A percentile compares a stretch with the other conserved stretches of the same genome.
Conservation (phyloP, 2,329 filamentous ascomycete species). For the Cephalotrichum gorgonifer region DNA sequence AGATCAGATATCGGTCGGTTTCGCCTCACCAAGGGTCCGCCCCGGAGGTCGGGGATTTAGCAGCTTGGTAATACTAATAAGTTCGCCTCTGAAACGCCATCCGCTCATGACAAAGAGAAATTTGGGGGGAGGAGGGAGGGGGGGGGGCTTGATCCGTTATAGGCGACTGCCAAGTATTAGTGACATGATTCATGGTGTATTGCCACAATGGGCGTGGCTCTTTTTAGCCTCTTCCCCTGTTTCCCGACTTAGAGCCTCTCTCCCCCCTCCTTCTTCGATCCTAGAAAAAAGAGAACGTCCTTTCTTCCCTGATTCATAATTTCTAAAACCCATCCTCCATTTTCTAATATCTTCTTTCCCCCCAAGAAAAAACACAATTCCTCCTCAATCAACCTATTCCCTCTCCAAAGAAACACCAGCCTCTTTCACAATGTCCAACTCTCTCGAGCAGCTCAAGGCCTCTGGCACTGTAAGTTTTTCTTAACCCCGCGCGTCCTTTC, state of each 20-base stretch:
- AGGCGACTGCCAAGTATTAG: background rate
- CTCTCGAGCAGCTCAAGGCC: slow-evolving; percentile 95
- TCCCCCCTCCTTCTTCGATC: background rate
- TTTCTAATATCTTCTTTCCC: background rate
- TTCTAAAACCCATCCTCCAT: background rate
- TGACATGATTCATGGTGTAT: background rate
- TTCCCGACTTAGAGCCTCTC: background rate
- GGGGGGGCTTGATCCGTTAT: too few species aligned
- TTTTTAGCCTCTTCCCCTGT: background rate
- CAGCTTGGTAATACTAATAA: background rate
- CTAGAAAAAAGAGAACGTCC: background rate
- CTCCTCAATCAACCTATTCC: background rate
- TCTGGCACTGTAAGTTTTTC: slow-evolving; percentile 76
- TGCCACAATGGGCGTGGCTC: background rate
- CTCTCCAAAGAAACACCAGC: background rate
- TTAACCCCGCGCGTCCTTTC: too few species aligned
- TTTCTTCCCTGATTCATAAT: too few species aligned
- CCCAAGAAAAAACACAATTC: background rate
- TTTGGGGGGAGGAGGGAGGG: too few species aligned
- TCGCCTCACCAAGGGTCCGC: too few species aligned
- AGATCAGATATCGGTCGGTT: too few species aligned
- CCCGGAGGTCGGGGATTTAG: too few species aligned
- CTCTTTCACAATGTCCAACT: slow-evolving; percentile 59
- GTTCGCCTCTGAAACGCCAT: background rate
- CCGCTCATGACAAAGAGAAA: too few species aligned